These are phyloP conservation scores for Huiozyma naganishii DNA, from an alignment of 805 yeast genomes.

Conservation along the genomic window DNA sequence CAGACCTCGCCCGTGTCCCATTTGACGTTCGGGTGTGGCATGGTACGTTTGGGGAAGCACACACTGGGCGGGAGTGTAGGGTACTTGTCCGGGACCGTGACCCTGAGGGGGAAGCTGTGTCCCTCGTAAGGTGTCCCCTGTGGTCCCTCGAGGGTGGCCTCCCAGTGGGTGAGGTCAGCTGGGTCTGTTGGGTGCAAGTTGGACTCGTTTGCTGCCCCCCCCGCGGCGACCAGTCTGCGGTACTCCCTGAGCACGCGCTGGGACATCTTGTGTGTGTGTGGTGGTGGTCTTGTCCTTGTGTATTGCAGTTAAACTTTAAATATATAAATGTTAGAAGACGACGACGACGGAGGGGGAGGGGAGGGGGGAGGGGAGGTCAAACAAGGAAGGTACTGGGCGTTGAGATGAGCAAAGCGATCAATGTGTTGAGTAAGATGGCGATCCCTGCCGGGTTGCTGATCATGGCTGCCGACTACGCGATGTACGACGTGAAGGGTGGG, in stretches of 20 bases:
- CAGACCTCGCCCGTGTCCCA: conserved; percentile 58
- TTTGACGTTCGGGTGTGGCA: conserved; percentile 41
- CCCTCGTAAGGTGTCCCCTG: conserved; percentile 39
- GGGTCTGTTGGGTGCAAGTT: conserved; percentile 30
- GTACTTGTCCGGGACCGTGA: conserved; percentile 37
- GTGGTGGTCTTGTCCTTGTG: neutral
- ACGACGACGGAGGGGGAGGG: no score
- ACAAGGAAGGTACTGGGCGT: neutral
- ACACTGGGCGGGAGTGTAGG: conserved; percentile 53
- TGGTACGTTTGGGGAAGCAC: conserved; percentile 30
- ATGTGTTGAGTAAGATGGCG: conserved; percentile 37
- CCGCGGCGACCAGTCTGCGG: neutral
- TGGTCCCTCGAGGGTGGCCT: conserved; percentile 42
- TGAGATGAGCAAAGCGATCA: conserved; percentile 15
- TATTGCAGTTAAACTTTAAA: neutral
- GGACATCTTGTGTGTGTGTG: neutral
- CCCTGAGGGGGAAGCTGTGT: conserved; percentile 42
- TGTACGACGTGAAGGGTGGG: conserved; percentile 95
- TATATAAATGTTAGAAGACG: no score
- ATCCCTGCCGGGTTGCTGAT: conserved; percentile 61
- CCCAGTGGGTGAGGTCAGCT: conserved; percentile 42
- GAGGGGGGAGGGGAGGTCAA: neutral
- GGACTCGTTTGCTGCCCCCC: conserved; percentile 28
- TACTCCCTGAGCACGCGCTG: neutral
- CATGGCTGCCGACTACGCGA: conserved; percentile 66